Conservation (phyloP, 1,284 basidiomycete genomes). For the Boletus semigastroideus region DNA sequence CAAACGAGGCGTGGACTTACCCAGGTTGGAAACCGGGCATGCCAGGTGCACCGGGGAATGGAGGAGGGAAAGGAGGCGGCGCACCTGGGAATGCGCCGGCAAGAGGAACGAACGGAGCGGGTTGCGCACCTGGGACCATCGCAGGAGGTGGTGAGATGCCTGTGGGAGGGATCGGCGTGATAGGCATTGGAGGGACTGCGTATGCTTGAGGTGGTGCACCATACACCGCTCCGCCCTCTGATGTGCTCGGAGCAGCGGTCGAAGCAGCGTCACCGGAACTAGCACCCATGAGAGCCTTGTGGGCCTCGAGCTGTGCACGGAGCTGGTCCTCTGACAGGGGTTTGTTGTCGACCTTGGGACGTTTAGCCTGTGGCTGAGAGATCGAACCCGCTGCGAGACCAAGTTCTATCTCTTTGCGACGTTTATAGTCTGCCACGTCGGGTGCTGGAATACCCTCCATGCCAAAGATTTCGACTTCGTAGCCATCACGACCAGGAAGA, state of each 20-base stretch:
- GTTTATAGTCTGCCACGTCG: slow-evolving; percentile 93
- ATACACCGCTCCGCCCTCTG: slow-evolving; percentile 55
- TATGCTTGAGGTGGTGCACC: slow-evolving; percentile 70
- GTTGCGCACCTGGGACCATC: slow-evolving; percentile 37
- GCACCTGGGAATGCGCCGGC: slow-evolving; percentile 34
- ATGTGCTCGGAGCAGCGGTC: slow-evolving; percentile 36
- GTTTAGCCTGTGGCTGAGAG: slow-evolving; percentile 74
- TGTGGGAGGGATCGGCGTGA: slow-evolving; percentile 40
- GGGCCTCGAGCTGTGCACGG: slow-evolving; percentile 81
- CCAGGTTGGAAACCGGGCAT: slow-evolving; percentile 47
- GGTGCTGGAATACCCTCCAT: slow-evolving; percentile 98
- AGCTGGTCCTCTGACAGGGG: slow-evolving; percentile 83
- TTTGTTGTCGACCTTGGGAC: slow-evolving; percentile 82
- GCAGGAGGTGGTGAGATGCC: slow-evolving; percentile 45
- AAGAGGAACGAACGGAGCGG: slow-evolving; percentile 33
- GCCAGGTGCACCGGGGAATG: slow-evolving; percentile 41
- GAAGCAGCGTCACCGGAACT: slow-evolving; percentile 38
- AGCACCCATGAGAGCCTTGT: slow-evolving; percentile 89
- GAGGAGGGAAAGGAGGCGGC: slow-evolving; percentile 35
- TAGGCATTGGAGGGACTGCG: slow-evolving; percentile 50
- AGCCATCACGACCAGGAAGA: slow-evolving; percentile 92
- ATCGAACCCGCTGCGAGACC: slow-evolving; percentile 82
- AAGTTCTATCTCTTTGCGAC: slow-evolving; percentile 88
- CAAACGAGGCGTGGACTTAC: slow-evolving; percentile 36
- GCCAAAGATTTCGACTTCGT: slow-evolving; percentile 98